Percentiles rank a stretch among this genome's conserved stretches.
phyloP scores from a whole-genome alignment of 768 basidiomycete species.

The Suillus americanus region DNA sequence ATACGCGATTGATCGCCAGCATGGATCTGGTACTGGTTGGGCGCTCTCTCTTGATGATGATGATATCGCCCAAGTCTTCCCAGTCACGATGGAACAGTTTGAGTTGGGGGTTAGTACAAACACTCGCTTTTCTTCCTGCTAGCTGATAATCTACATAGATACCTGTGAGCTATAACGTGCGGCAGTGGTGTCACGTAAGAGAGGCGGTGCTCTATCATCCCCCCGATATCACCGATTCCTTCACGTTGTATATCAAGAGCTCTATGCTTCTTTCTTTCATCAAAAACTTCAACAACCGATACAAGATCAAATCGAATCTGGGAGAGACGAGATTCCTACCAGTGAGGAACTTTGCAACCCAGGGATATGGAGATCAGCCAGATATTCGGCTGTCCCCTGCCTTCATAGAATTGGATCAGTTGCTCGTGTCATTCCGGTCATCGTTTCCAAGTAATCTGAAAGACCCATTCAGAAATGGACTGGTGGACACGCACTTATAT shows the following conservation, averaged over 20 bases:
- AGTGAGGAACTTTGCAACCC: slow-evolving; percentile 28
- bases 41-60: slow-evolving; percentile 70
- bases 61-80: slow-evolving; percentile 70
- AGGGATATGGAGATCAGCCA: slow-evolving; percentile 39
- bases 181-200: slow-evolving; percentile 67
- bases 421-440: slow-evolving; percentile 55
- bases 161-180: slow-evolving; percentile 47
- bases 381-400: slow-evolving; percentile 62
- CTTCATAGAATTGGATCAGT: slow-evolving; percentile 62
- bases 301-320: slow-evolving; percentile 56
- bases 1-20: slow-evolving; percentile 66
- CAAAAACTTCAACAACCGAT: slow-evolving; percentile 69
- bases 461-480: slow-evolving; percentile 51
- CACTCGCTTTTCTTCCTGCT: slow-evolving; percentile 1
- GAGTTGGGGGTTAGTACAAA: slow-evolving; percentile 52
- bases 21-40: slow-evolving; percentile 70
- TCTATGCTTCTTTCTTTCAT: slow-evolving; percentile 59
- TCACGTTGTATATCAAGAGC: slow-evolving; percentile 69
- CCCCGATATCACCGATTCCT: slow-evolving; percentile 64
- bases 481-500: slow-evolving; percentile 62
- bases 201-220: slow-evolving; percentile 63
- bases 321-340: slow-evolving; percentile 53
- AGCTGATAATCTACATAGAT: slow-evolving; percentile 31
- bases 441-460: slow-evolving; percentile 57
- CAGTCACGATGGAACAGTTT: slow-evolving; percentile 59